phyloP scores from a whole-genome alignment of 1,284 basidiomycete genomes.

The Malassezia equina region DNA sequence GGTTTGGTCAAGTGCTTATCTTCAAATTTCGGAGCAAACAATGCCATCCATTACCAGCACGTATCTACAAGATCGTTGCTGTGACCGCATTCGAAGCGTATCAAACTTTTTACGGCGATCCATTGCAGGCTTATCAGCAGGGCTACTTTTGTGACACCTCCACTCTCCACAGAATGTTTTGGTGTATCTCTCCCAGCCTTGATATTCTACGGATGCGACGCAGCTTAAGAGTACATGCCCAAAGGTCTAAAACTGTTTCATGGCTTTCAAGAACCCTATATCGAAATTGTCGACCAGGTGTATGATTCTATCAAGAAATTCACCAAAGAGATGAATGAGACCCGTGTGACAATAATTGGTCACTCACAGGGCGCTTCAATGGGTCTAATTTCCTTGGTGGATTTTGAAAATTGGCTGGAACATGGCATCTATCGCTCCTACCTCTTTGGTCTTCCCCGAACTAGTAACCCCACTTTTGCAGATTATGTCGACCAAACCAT shows the following conservation, averaged over 20 bases:
- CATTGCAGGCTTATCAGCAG: too few species aligned
- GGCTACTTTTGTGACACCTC: too few species aligned
- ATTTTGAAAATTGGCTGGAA: slow-evolving; percentile 23
- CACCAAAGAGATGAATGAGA: slow-evolving; percentile 18
- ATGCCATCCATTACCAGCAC: too few species aligned
- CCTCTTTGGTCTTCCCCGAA: slow-evolving; percentile 32
- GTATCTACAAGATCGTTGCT: too few species aligned
- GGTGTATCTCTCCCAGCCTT: too few species aligned
- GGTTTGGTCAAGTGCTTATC: too few species aligned
- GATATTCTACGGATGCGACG: too few species aligned
- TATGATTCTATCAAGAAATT: slow-evolving; percentile 23
- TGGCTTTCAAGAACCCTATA: slow-evolving; percentile 37
- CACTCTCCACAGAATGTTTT: too few species aligned
- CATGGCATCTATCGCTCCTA: slow-evolving; percentile 18
- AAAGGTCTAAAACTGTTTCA: slow-evolving; percentile 19
- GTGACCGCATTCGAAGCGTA: too few species aligned
- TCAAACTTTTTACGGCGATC: too few species aligned
- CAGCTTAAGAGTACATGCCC: too few species aligned
- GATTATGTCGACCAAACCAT: slow-evolving; percentile 26
- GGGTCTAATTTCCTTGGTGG: slow-evolving; percentile 26
- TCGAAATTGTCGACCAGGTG: slow-evolving; percentile 24
- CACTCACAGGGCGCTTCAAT: slow-evolving; percentile 38
- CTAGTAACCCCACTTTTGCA: slow-evolving; percentile 26
- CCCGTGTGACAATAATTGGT: slow-evolving; percentile 24
- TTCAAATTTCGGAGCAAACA: too few species aligned